Conservation (phyloP, 768 basidiomycete species). For the Termitomyces bulborhizus region DNA sequence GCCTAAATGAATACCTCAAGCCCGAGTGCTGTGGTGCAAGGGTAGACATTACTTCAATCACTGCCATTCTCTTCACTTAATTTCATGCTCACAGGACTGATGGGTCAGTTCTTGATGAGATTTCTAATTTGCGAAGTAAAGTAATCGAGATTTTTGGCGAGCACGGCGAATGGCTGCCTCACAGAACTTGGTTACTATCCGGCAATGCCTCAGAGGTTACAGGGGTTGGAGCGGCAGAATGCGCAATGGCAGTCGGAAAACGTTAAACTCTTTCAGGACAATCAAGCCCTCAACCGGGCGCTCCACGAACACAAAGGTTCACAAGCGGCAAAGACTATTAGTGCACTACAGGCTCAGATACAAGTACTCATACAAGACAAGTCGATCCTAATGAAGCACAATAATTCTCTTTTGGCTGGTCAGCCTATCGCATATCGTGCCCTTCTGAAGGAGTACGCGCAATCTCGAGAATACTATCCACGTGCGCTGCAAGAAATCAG, state of each 20-base stretch:
- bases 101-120: neutral
- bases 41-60: neutral
- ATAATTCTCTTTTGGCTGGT: slow-evolving; percentile 11
- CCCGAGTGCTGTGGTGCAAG: neutral
- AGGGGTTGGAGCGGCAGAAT: slow-evolving; percentile 25
- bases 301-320: slow-evolving; percentile 18
- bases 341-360: slow-evolving; percentile 18
- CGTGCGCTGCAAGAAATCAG: slow-evolving; percentile 15
- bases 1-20: slow-evolving; percentile 4
- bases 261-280: slow-evolving; percentile 33
- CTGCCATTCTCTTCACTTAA: neutral
- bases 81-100: neutral
- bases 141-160: slow-evolving; percentile 37
- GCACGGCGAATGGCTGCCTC: slow-evolving; percentile 39
- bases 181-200: slow-evolving; percentile 43
- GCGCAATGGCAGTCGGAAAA: slow-evolving; percentile 29
- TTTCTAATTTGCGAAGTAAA: slow-evolving; percentile 23
- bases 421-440: slow-evolving; percentile 13
- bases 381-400: slow-evolving; percentile 10
- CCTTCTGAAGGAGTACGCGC: slow-evolving; percentile 15
- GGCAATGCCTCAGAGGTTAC: slow-evolving; percentile 32
- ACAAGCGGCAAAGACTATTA: slow-evolving; percentile 16
- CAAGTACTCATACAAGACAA: slow-evolving; percentile 16
- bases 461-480: slow-evolving; percentile 9
- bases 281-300: slow-evolving; percentile 22